Percentiles rank a stretch among this genome's conserved stretches.
Conservation (phyloP, 1,139 yeast species). For the Geotrichum restrictum region DNA sequence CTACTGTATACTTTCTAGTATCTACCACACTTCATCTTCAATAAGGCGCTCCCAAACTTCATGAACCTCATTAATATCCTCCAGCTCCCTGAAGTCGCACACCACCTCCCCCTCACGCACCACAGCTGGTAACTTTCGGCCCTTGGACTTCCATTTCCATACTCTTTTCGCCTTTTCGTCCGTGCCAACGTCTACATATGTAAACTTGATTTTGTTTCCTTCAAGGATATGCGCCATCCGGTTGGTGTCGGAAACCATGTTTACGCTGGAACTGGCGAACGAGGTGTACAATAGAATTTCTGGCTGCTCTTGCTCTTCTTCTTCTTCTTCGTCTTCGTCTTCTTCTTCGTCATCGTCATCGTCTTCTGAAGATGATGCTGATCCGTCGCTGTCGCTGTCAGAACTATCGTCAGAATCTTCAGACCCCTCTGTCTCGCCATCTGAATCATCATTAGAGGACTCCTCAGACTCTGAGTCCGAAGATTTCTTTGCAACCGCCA, state of each 20-base stretch:
- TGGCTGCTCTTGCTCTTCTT: conserved; percentile 21
- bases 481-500: neutral
- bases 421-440: neutral
- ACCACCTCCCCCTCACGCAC: conserved; percentile 83
- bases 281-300: conserved; percentile 20
- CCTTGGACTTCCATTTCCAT: conserved; percentile 50
- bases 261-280: conserved; percentile 14
- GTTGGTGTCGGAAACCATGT: conserved; percentile 69
- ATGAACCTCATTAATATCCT: conserved; percentile 18
- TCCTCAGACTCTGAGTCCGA: neutral
- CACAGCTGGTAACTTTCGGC: conserved; percentile 81
- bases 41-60: conserved; percentile 19
- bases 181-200: conserved; percentile 19
- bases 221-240: conserved; percentile 51
- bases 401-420: conserved; percentile 8
- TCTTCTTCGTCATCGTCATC: conserved; percentile 20
- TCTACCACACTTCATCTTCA: conserved; percentile 20
- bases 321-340: conserved; percentile 22
- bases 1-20: too few relatives aligned
- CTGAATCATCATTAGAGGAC: conserved; percentile 1
- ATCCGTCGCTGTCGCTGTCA: neutral
- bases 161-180: conserved; percentile 16
- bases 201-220: conserved; percentile 15
- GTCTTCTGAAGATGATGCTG: neutral
- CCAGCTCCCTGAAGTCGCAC: conserved; percentile 21